Conservation (phyloP, 768 basidiomycete genomes). For the Trametes gibbosa region DNA sequence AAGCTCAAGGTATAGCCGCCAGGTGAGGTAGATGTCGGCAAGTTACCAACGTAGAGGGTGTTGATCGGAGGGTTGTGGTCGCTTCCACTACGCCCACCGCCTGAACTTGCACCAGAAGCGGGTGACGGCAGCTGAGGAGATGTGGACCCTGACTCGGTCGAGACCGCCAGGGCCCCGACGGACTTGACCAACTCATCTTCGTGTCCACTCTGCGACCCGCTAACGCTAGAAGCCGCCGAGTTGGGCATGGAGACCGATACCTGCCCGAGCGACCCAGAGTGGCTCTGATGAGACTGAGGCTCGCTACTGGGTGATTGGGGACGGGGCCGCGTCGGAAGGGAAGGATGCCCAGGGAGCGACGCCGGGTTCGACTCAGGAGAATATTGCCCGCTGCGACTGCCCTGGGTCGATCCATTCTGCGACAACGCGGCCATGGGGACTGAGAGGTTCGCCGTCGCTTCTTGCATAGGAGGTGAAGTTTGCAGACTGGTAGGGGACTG, state of each 20-base stretch:
- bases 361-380: slow-evolving; percentile 28
- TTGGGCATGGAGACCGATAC: slow-evolving; percentile 33
- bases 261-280: background rate
- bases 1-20: slow-evolving; percentile 72
- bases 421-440: slow-evolving; percentile 12
- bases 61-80: slow-evolving; percentile 99
- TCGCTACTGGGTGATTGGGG: slow-evolving; percentile 27
- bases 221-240: slow-evolving; percentile 43
- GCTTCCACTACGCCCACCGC: slow-evolving; percentile 38
- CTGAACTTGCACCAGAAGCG: slow-evolving; percentile 58
- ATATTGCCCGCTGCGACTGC: slow-evolving; percentile 26
- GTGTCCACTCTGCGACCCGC: slow-evolving; percentile 35
- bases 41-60: slow-evolving; percentile 98
- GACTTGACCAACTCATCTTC: slow-evolving; percentile 36
- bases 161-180: slow-evolving; percentile 46
- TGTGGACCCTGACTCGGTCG: slow-evolving; percentile 49
- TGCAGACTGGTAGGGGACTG: slow-evolving; percentile 23
- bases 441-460: slow-evolving; percentile 12
- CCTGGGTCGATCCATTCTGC: slow-evolving; percentile 21
- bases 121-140: slow-evolving; percentile 81
- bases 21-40: slow-evolving; percentile 78
- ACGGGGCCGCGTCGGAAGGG: slow-evolving; percentile 29
- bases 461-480: slow-evolving; percentile 26
- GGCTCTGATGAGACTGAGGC: slow-evolving; percentile 10
- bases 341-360: slow-evolving; percentile 27